phyloP scores from a whole-genome alignment of 495 filamentous ascomycete species.

The Chaetomium fimeti region DNA sequence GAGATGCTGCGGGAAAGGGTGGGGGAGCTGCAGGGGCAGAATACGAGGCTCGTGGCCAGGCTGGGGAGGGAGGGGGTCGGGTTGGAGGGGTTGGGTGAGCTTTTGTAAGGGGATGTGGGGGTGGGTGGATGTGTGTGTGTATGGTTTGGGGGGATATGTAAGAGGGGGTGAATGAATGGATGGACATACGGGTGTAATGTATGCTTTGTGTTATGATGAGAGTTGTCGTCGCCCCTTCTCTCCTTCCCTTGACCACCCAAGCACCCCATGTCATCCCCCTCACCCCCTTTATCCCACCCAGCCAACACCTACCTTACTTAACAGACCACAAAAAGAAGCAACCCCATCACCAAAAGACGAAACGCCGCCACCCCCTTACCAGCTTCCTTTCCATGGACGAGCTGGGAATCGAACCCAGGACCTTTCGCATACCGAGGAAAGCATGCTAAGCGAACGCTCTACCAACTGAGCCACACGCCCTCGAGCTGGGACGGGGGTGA shows the following conservation, averaged over 20 bases:
- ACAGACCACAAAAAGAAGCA: background rate
- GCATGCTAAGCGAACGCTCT: conserved; percentile 30
- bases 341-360: background rate
- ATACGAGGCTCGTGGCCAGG: conserved; percentile 54
- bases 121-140: background rate
- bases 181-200: too few relatives aligned
- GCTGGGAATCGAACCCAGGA: conserved; percentile 30
- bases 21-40: conserved; percentile 64
- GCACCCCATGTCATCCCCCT: too few relatives aligned
- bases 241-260: too few relatives aligned
- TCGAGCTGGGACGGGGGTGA: background rate
- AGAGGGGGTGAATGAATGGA: background rate
- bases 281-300: too few relatives aligned
- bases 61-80: conserved; percentile 40
- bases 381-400: conserved; percentile 14
- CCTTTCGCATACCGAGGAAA: conserved; percentile 23
- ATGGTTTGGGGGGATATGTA: background rate
- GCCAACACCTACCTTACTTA: too few relatives aligned
- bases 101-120: background rate
- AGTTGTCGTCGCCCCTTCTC: too few relatives aligned
- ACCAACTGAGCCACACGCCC: conserved; percentile 31
- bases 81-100: background rate
- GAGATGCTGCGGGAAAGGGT: conserved; percentile 63
- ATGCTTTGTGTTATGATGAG: too few relatives aligned
- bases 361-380: too few relatives aligned